Evolutionary conservation across 2,329 filamentous ascomycete genomes (phyloP).

Genomic region (Penicillium sp.): DNA sequence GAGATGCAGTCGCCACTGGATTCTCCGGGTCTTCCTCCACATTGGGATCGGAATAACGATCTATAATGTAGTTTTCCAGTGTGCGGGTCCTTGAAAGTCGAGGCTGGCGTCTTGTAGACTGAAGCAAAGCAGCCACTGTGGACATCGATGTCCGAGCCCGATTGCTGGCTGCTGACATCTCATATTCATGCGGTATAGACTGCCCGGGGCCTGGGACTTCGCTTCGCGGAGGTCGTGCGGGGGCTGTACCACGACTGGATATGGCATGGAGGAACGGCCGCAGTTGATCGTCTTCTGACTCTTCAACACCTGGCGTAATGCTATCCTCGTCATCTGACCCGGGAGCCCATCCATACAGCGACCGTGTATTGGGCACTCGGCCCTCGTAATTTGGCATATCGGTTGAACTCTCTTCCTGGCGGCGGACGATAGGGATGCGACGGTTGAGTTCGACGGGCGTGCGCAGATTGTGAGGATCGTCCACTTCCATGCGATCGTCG

Average conservation of each 20-base stretch:
- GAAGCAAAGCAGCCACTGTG: constrained; percentile 41
- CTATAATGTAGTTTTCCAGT: constrained; percentile 42
- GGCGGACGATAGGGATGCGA: constrained; percentile 39
- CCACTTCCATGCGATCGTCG: constrained; percentile 39
- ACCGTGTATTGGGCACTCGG: constrained; percentile 53
- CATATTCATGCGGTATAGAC: constrained; percentile 8
- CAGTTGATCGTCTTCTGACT: constrained; percentile 31
- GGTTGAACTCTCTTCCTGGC: constrained; percentile 44
- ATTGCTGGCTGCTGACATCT: constrained; percentile 14
- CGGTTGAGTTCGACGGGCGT: constrained; percentile 44
- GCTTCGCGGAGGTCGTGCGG: constrained; percentile 27
- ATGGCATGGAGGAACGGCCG: constrained; percentile 28
- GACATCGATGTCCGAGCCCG: constrained; percentile 26
- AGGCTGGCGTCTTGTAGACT: constrained; percentile 43
- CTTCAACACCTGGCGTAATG: constrained; percentile 20
- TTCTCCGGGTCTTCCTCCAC: constrained; percentile 30
- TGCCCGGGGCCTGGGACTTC: constrained; percentile 22
- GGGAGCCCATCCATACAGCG: constrained; percentile 62
- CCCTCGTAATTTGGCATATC: constrained; percentile 55
- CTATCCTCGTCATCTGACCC: constrained; percentile 41
- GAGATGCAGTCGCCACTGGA: constrained; percentile 11
- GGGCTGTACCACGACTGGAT: constrained; percentile 26
- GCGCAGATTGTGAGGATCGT: constrained; percentile 31
- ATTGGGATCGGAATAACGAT: constrained; percentile 32
- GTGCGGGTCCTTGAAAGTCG: constrained; percentile 40